phyloP scores from a whole-genome alignment of 2,329 filamentous ascomycete genomes.

The Huntiella decipiens region DNA sequence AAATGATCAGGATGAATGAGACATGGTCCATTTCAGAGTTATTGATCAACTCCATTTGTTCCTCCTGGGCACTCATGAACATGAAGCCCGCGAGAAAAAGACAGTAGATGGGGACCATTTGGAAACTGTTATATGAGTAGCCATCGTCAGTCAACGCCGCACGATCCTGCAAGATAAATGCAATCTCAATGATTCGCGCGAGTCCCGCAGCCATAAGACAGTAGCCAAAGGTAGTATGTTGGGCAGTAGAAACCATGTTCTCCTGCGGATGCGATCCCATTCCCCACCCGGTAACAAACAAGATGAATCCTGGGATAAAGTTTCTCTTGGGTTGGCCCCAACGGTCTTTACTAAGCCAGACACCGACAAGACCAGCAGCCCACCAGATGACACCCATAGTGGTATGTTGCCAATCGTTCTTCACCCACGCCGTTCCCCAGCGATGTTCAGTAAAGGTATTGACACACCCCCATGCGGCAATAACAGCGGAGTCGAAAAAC shows the following conservation, averaged over 20 bases:
- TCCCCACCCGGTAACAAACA: conserved; percentile 81
- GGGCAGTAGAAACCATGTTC: conserved; percentile 65
- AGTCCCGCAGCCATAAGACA: conserved; percentile 81
- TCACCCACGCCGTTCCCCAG: conserved; percentile 77
- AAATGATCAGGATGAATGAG: conserved; percentile 79
- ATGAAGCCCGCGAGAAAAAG: conserved; percentile 85
- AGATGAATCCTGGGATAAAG: conserved; percentile 78
- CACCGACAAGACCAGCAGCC: conserved; percentile 74
- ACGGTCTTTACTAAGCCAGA: conserved; percentile 76
- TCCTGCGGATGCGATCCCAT: conserved; percentile 87
- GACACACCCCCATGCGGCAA: conserved; percentile 87
- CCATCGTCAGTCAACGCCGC: conserved; percentile 46
- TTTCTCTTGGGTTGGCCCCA: conserved; percentile 80
- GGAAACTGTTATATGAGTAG: conserved; percentile 44
- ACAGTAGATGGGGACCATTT: conserved; percentile 39
- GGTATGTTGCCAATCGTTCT: conserved; percentile 92
- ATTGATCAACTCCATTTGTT: conserved; percentile 71
- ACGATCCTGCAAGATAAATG: conserved; percentile 65
- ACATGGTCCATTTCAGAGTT: conserved; percentile 67
- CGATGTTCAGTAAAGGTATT: conserved; percentile 97
- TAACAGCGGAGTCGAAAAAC: conserved; percentile 85
- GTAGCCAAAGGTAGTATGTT: conserved; percentile 82
- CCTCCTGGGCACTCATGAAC: conserved; percentile 94
- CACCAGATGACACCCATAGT: conserved; percentile 99
- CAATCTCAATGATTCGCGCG: conserved; percentile 74